A percentile compares a stretch with the other conserved stretches of the same genome.
Evolutionary conservation across 768 basidiomycete genomes (phyloP).

Genomic region (Sporobolomyces roseus): DNA sequence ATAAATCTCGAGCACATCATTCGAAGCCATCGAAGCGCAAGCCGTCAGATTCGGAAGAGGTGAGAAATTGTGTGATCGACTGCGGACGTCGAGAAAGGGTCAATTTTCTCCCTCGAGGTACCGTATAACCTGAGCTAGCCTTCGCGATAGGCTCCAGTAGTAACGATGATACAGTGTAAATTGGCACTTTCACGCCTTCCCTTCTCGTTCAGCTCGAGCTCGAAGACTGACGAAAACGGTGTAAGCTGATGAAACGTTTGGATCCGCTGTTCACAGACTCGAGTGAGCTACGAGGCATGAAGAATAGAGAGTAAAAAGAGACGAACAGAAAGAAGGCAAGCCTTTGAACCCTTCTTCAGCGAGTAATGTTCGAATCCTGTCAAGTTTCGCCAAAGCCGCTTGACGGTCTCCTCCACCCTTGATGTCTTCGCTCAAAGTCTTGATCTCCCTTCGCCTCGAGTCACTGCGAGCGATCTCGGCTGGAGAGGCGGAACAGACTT

Average conservation of each 20-base stretch:
- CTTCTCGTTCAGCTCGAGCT: background rate
- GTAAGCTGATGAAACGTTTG: constrained; percentile 1
- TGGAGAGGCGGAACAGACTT: constrained; percentile 10
- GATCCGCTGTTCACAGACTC: constrained; percentile 2
- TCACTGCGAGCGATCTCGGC: constrained; percentile 16
- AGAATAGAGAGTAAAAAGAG: background rate
- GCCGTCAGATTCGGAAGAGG: background rate
- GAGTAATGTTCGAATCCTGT: constrained; percentile 19
- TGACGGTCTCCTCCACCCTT: constrained; percentile 18
- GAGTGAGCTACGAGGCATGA: background rate
- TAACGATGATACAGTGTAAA: background rate
- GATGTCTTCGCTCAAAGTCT: constrained; percentile 3
- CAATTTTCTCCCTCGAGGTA: too few species aligned
- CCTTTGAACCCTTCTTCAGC: constrained; percentile 29
- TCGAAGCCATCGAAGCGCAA: background rate
- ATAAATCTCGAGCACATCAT: constrained; percentile 1
- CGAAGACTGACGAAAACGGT: constrained; percentile 9
- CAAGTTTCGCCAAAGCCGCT: constrained; percentile 19
- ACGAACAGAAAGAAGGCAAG: constrained; percentile 33
- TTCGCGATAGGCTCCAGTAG: too few species aligned
- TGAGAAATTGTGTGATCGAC: background rate
- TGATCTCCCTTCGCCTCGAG: constrained; percentile 28
- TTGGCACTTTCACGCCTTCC: background rate
- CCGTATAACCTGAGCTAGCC: too few species aligned
- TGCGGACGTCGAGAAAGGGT: too few species aligned